Percentiles rank a stretch among this genome's conserved stretches.
Evolutionary conservation across 805 yeast species (phyloP).

Genomic region (Gaillardinia entomophila): DNA sequence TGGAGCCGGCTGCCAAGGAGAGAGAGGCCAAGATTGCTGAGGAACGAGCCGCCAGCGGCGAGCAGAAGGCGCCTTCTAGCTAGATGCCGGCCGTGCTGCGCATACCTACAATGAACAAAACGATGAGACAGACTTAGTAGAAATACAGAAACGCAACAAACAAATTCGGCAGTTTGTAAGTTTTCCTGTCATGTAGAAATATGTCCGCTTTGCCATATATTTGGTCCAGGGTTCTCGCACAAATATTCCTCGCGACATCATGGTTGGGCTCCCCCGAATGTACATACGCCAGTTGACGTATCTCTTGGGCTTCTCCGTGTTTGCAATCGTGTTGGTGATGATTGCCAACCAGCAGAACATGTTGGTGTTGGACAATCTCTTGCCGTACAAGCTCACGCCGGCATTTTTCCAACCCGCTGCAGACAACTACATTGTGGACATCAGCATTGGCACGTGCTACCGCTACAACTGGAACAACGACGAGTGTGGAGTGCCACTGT

Average conservation of each 20-base stretch:
- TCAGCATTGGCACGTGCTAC: constrained; percentile 32
- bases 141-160: too few species aligned
- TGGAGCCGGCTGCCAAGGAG: constrained; percentile 26
- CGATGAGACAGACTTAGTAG: too few species aligned
- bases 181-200: too few species aligned
- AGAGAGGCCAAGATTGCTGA: constrained; percentile 15
- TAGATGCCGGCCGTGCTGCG: too few species aligned
- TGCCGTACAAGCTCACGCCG: constrained; percentile 19
- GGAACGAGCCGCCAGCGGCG: constrained; percentile 1
- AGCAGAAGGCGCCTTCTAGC: too few species aligned
- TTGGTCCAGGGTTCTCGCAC: too few species aligned
- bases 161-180: too few species aligned
- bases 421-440: constrained; percentile 35
- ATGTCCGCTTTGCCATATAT: too few species aligned
- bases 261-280: constrained; percentile 25
- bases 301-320: constrained; percentile 8
- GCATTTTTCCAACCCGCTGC: constrained; percentile 37
- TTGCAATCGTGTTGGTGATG: constrained; percentile 20
- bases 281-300: constrained; percentile 23
- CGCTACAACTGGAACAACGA: constrained; percentile 14
- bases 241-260: too few species aligned
- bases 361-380: constrained; percentile 15
- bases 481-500: constrained; percentile 21
- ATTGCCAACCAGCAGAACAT: constrained; percentile 36
- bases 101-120: too few species aligned